These are phyloP conservation scores for Neolentinus lepideus DNA, from an alignment of 1,284 basidiomycete species.

Conservation along the genomic window DNA sequence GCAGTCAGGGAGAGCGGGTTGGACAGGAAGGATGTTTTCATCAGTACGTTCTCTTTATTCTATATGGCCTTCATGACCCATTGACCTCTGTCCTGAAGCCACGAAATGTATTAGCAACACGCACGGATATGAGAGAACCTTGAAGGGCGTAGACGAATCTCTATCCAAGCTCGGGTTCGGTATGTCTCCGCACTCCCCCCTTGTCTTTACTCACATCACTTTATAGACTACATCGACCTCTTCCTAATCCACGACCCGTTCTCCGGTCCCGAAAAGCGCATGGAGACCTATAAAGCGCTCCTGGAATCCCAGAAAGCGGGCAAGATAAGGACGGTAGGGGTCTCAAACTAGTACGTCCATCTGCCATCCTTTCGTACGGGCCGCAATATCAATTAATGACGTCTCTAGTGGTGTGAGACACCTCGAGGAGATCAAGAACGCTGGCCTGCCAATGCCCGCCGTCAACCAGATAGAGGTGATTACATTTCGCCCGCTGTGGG, in stretches of 20 bases:
- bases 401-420: constrained; percentile 73
- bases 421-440: constrained; percentile 64
- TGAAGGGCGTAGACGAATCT: constrained; percentile 28
- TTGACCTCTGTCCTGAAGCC: constrained; percentile 19
- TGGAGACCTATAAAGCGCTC: constrained; percentile 38
- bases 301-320: constrained; percentile 39
- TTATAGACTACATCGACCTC: constrained; percentile 48
- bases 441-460: constrained; percentile 56
- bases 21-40: constrained; percentile 20
- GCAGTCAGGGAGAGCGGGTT: constrained; percentile 19
- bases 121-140: constrained; percentile 28
- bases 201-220: background rate
- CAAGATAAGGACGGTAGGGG: constrained; percentile 48
- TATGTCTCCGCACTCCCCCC: constrained; percentile 8
- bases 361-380: background rate
- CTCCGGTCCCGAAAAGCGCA: constrained; percentile 32
- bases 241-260: constrained; percentile 53
- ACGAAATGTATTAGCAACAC: constrained; percentile 29
- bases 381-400: background rate
- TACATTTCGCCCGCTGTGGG: too few species aligned
- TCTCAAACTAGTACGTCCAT: constrained; percentile 51
- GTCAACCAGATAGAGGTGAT: constrained; percentile 84
- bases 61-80: background rate
- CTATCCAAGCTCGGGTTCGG: constrained; percentile 28
- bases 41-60: constrained; percentile 13